These are phyloP conservation scores for Nyssa sinensis DNA, from an alignment of 148 eudicot genomes.

Conservation along the genomic window DNA sequence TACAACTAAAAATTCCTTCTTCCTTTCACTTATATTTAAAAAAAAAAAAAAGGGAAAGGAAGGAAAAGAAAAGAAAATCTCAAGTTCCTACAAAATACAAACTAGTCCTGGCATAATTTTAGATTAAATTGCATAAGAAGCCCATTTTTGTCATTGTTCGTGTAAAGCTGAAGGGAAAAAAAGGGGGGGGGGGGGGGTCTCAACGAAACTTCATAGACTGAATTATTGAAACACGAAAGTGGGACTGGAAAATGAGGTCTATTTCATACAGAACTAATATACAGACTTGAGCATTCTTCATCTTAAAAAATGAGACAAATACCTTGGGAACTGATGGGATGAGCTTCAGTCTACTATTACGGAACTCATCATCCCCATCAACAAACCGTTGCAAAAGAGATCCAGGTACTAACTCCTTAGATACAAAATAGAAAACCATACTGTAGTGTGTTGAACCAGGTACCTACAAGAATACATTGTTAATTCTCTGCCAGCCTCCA, in stretches of 20 bases:
- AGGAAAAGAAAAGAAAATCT: no score
- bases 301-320: constrained; percentile 15
- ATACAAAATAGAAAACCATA: constrained; percentile 91
- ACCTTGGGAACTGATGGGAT: constrained; percentile 98
- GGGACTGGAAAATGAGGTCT: not conserved
- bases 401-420: constrained; percentile 63
- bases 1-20: no score
- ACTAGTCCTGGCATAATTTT: not conserved
- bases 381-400: constrained; percentile 96
- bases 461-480: constrained; percentile 47
- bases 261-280: not conserved
- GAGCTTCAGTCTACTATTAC: constrained; percentile 86
- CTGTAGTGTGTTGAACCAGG: constrained; percentile 96
- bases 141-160: not conserved
- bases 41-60: no score
- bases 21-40: no score
- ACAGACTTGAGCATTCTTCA: not conserved
- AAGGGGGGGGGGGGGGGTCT: no score
- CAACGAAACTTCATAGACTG: not conserved
- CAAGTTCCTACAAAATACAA: not conserved
- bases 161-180: not conserved
- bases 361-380: constrained; percentile 98
- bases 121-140: not conserved
- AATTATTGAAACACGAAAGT: not conserved
- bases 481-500: constrained; percentile 16